Evolutionary conservation across 306 rosid genomes (phyloP).

Genomic region (Cyclanthera cordifolia): DNA sequence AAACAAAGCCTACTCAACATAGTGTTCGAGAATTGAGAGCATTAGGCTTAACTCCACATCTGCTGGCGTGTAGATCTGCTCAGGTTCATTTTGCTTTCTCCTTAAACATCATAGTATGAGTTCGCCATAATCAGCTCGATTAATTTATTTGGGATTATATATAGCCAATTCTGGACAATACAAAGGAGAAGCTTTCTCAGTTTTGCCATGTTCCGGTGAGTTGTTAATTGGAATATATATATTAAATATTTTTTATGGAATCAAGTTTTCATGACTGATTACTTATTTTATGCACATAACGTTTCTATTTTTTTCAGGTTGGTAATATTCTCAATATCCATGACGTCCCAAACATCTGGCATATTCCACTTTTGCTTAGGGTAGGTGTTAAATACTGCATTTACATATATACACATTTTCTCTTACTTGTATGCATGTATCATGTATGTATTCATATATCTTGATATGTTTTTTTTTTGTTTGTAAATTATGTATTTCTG

Average conservation of each 20-base stretch:
- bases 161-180: conserved; percentile 78
- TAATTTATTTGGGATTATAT: conserved; percentile 17
- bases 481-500: neutral
- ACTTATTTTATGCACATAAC: conserved; percentile 17
- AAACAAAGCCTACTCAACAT: conserved; percentile 94
- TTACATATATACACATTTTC: neutral
- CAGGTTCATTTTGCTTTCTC: conserved; percentile 41
- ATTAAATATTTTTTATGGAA: conserved; percentile 19
- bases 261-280: conserved; percentile 15
- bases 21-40: conserved; percentile 95
- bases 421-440: no score
- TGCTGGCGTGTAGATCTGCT: conserved; percentile 88
- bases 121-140: neutral
- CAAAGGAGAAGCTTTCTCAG: conserved; percentile 87
- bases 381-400: conserved; percentile 31
- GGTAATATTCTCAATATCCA: conserved; percentile 84
- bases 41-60: conserved; percentile 90
- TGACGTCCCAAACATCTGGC: conserved; percentile 99
- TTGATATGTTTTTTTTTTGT: neutral
- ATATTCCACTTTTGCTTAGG: conserved; percentile 82
- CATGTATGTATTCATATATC: neutral
- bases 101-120: neutral
- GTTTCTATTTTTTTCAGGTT: conserved; percentile 31
- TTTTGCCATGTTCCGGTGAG: conserved; percentile 98
- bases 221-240: conserved; percentile 26